These are phyloP conservation scores for Sophora flavescens DNA, from an alignment of 306 rosid genomes.

Conservation along the genomic window DNA sequence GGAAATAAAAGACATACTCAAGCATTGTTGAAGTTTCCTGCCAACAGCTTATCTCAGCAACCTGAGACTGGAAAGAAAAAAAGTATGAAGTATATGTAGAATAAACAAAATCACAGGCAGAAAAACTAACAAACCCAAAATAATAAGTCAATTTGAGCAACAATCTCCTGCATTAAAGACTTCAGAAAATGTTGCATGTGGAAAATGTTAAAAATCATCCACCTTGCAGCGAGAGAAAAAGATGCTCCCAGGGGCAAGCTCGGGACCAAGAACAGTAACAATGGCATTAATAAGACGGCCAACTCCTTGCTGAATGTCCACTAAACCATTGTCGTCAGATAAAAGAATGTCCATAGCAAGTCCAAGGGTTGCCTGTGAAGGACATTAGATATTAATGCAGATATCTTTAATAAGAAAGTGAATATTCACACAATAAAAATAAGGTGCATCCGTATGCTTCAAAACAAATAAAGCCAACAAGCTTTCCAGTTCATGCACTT, in stretches of 20 bases:
- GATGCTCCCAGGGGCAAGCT: constrained; percentile 97
- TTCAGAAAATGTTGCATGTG: neutral
- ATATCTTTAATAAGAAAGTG: constrained; percentile 37
- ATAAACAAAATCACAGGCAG: neutral
- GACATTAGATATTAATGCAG: constrained; percentile 22
- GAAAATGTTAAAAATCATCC: constrained; percentile 7
- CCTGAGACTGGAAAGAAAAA: constrained; percentile 71
- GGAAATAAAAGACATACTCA: constrained; percentile 66
- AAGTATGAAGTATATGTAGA: neutral
- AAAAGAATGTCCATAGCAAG: constrained; percentile 96
- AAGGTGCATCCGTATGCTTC: neutral
- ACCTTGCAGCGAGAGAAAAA: constrained; percentile 99
- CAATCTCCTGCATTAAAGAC: neutral
- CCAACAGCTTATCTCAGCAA: constrained; percentile 93
- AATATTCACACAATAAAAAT: constrained; percentile 42
- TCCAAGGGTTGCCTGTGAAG: constrained; percentile 83
- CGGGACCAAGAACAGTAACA: constrained; percentile 97
- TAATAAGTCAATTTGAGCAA: neutral
- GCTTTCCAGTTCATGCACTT: neutral
- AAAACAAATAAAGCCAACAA: constrained; percentile 18
- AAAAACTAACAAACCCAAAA: neutral
- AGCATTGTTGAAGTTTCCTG: constrained; percentile 95
- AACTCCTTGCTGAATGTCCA: constrained; percentile 94
- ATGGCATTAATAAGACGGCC: constrained; percentile 95
- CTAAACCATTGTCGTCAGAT: constrained; percentile 91